Evolutionary conservation across 352 stramenopile species (phyloP), one percentile per base, ranked within the genome.

Genomic region (Discostella stelligera): DNA sequence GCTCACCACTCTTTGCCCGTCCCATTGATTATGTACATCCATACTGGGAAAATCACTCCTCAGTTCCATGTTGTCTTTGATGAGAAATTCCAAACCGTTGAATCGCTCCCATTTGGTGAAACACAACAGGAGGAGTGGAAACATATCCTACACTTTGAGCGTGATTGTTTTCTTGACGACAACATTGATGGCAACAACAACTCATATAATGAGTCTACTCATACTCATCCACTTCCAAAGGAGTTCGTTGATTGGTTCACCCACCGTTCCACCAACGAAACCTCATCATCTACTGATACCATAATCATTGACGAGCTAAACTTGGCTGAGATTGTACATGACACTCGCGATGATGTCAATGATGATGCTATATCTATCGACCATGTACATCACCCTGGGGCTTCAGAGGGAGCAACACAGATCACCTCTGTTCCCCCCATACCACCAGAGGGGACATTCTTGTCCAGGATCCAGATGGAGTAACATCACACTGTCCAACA

Each of bases 11-110:
- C 76, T 0, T 55, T 25, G 7, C 60, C 9, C n/a, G 71, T 82
- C 23, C 62, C 71, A 0, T 23, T 77, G 7, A 61, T 84, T 23
- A 27, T 82, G 0, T 82, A 79, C 30, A 49, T 70, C 0, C 5
- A 27, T 13, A 76, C 80, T 20, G 76, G 80, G 3, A 20, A 23
- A 0, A 75, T 87, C 32, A 72, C 80, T 20, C 63, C 71, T 32
- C 80, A 84, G 20, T 87, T 68, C 48, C 76, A 83, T 54, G 46
- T 74, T 1, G 53, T 84, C 16, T 74, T 79, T 61, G 74, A 82
- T 58, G 62, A 82, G 20, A 67, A 37, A 27, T 82, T 82, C 37
- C 30, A 48, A 23, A 83, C 75, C 0, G 64, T 83, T 5, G n/a
- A 4, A 7, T 55, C 49, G 5, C 13, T 55, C 2, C 49, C 49